A percentile compares a stretch with the other conserved stretches of the same genome.
Conservation (phyloP, 108 stramenopile species). For the Schizochytrium sp. region DNA sequence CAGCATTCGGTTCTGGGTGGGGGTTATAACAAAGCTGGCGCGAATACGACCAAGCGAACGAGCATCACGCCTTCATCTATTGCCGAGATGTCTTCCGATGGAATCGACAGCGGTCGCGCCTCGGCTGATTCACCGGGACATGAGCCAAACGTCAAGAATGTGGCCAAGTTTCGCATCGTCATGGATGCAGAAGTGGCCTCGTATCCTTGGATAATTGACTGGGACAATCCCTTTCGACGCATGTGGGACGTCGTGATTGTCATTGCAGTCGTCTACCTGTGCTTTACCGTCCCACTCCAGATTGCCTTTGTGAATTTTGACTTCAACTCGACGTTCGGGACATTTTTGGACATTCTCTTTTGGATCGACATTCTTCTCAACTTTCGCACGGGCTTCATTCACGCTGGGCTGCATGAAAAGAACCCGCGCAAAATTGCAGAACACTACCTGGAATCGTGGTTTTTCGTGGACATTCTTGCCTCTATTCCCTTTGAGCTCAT, state of each 20-base stretch:
- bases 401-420: background rate
- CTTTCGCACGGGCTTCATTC: conserved; percentile 9
- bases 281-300: background rate
- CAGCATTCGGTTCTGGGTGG: too few relatives aligned
- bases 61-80: too few relatives aligned
- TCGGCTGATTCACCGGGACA: too few relatives aligned
- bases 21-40: too few relatives aligned
- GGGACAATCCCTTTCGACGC: background rate
- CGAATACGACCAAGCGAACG: too few relatives aligned
- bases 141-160: background rate
- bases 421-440: background rate
- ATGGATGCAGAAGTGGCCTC: background rate
- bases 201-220: background rate
- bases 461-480: background rate
- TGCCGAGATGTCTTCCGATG: too few relatives aligned
- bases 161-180: background rate
- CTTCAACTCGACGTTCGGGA: background rate
- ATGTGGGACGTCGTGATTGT: background rate
- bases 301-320: background rate
- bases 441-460: background rate
- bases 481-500: background rate
- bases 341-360: background rate
- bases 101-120: too few relatives aligned
- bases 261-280: background rate
- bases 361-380: background rate